These are phyloP conservation scores for Chlamydomonas incerta DNA, from an alignment of 139 green algal species.

Conservation along the genomic window DNA sequence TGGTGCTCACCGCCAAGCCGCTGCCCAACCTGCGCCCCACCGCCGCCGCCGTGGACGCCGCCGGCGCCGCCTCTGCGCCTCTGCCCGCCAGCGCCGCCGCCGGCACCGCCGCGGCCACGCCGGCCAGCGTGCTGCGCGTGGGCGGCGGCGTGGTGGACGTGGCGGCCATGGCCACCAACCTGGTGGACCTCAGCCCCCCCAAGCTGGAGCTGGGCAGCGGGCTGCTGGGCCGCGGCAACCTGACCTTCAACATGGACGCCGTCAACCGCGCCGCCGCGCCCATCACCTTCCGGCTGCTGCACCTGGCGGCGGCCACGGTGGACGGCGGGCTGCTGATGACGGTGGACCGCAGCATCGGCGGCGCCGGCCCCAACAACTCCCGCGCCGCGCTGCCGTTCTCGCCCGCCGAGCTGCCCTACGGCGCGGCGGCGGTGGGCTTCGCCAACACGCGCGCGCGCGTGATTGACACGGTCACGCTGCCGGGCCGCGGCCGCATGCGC, in stretches of 20 bases:
- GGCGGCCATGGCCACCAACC: background rate
- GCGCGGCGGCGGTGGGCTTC: background rate
- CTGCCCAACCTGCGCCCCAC: background rate
- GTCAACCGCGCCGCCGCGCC: background rate
- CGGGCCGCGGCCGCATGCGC: background rate
- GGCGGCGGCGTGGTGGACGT: slow-evolving; percentile 26
- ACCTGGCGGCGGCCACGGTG: background rate
- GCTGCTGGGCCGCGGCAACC: background rate
- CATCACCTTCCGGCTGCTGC: background rate
- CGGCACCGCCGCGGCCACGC: too few species aligned
- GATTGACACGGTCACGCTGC: background rate
- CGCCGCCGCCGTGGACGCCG: too few species aligned
- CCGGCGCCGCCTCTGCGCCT: too few species aligned
- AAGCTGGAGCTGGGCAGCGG: slow-evolving; percentile 19
- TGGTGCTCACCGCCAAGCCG: background rate
- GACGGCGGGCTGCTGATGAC: background rate
- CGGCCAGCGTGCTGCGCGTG: background rate
- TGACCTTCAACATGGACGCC: background rate
- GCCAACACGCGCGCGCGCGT: background rate
- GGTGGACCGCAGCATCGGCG: background rate
- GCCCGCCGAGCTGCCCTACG: background rate
- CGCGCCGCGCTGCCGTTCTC: background rate
- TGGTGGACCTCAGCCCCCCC: background rate
- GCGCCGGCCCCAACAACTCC: background rate
- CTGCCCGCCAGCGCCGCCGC: too few species aligned